Conservation (phyloP, 768 basidiomycete genomes). For the Boletellus sp. region DNA sequence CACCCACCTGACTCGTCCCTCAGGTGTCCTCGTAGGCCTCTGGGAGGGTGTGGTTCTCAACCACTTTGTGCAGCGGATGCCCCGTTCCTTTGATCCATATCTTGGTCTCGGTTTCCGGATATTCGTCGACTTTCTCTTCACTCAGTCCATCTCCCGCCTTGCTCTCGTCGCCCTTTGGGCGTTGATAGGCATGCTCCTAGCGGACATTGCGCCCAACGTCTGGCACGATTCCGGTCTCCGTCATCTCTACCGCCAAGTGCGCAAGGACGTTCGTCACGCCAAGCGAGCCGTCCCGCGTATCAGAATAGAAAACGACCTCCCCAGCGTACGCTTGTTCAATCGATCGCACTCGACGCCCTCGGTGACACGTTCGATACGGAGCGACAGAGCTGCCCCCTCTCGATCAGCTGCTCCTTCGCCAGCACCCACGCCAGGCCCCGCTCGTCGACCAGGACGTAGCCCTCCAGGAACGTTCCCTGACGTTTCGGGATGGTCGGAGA, state of each 20-base stretch:
- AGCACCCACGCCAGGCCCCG: conserved; percentile 10
- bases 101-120: conserved; percentile 65
- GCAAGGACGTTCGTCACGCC: conserved; percentile 33
- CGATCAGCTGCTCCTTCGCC: conserved; percentile 20
- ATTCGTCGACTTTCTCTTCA: conserved; percentile 67
- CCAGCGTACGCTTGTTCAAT: conserved; percentile 26
- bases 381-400: conserved; percentile 29
- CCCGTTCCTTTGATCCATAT: conserved; percentile 64
- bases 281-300: conserved; percentile 30
- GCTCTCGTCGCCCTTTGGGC: conserved; percentile 53
- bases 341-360: conserved; percentile 16
- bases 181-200: conserved; percentile 47
- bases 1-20: conserved; percentile 18
- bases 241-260: conserved; percentile 35
- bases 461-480: conserved; percentile 29
- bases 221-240: conserved; percentile 42
- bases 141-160: conserved; percentile 47
- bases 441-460: conserved; percentile 23
- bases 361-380: conserved; percentile 26
- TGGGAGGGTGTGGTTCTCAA: conserved; percentile 77
- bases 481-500: conserved; percentile 32
- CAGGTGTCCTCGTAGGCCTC: conserved; percentile 65
- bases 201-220: conserved; percentile 47
- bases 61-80: conserved; percentile 67
- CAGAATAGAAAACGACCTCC: conserved; percentile 31